Percentiles rank a stretch among this genome's conserved stretches.
Evolutionary conservation across 257 asterid species (phyloP).

Genomic region (Oldenlandia corymbosa): DNA sequence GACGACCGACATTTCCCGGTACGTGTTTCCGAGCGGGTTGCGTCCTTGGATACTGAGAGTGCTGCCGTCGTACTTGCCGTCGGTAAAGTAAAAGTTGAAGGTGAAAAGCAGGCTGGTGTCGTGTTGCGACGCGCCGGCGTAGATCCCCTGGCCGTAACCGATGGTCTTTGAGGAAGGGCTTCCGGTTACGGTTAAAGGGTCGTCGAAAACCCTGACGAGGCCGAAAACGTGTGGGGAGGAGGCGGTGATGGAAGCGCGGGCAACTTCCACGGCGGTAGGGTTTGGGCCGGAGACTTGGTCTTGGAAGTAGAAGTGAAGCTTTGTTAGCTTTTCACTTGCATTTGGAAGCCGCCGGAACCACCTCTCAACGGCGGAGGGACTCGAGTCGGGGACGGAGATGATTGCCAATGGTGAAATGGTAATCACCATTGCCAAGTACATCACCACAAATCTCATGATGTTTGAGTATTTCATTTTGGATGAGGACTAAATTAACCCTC

Average conservation of each 20-base stretch:
- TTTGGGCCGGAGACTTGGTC: background rate
- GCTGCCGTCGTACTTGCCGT: background rate
- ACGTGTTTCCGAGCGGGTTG: background rate
- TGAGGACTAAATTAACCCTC: too few species aligned
- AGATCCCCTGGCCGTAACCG: constrained; percentile 1
- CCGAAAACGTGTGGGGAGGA: background rate
- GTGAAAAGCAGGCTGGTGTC: background rate
- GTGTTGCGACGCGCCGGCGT: background rate
- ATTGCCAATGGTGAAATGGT: background rate
- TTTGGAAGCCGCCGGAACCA: background rate
- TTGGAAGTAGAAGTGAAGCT: constrained; percentile 6
- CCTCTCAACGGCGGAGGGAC: background rate
- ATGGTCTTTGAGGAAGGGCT: background rate
- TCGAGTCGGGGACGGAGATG: background rate
- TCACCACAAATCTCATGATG: background rate
- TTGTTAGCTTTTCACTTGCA: background rate
- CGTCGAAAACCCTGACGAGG: background rate
- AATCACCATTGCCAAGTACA: background rate
- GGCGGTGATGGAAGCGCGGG: background rate
- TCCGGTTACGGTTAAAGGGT: background rate
- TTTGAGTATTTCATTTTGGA: background rate
- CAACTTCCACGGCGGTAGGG: constrained; percentile 1
- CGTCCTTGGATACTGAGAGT: background rate
- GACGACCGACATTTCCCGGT: background rate
- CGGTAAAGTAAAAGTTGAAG: background rate